A percentile compares a stretch with the other conserved stretches of the same genome.
Conservation (phyloP, 305 asterid species). For the Fraxinus velutina region DNA sequence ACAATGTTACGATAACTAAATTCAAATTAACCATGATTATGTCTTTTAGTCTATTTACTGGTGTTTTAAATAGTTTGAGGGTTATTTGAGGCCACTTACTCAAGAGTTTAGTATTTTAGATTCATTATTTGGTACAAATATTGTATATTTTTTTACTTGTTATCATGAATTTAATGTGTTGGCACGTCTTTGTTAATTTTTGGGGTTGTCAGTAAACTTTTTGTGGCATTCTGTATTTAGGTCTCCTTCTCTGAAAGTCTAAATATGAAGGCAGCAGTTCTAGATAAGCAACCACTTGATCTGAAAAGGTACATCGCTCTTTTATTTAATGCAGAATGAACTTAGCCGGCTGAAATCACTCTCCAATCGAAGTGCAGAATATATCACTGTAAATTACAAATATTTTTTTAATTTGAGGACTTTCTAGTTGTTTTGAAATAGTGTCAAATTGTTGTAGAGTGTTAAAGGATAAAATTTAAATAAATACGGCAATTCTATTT, state of each 20-base stretch:
- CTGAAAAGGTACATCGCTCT: conserved; percentile 64
- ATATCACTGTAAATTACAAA: neutral
- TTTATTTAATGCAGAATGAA: conserved; percentile 1
- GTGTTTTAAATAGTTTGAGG: conserved; percentile 1
- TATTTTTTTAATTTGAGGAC: neutral
- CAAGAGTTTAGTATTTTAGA: conserved; percentile 7
- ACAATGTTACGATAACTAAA: conserved; percentile 7
- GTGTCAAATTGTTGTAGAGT: neutral
- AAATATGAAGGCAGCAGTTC: conserved; percentile 74
- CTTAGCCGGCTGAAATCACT: neutral
- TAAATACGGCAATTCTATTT: neutral
- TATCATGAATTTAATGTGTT: conserved; percentile 1
- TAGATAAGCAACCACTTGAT: conserved; percentile 60
- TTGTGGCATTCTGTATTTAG: conserved; percentile 36
- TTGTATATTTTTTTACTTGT: neutral
- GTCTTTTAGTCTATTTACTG: conserved; percentile 7
- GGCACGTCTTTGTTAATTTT: conserved; percentile 17
- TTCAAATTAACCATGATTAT: neutral
- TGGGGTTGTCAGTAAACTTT: conserved; percentile 11
- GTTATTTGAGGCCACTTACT: conserved; percentile 15
- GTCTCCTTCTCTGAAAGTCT: conserved; percentile 69
- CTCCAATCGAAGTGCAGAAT: neutral
- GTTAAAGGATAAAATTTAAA: neutral
- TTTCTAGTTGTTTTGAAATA: neutral
- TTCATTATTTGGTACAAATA: neutral